A percentile compares a stretch with the other conserved stretches of the same genome.
These are phyloP conservation scores for Pleurotus salmoneostramineus DNA, from an alignment of 768 basidiomycete species.

Conservation along the genomic window DNA sequence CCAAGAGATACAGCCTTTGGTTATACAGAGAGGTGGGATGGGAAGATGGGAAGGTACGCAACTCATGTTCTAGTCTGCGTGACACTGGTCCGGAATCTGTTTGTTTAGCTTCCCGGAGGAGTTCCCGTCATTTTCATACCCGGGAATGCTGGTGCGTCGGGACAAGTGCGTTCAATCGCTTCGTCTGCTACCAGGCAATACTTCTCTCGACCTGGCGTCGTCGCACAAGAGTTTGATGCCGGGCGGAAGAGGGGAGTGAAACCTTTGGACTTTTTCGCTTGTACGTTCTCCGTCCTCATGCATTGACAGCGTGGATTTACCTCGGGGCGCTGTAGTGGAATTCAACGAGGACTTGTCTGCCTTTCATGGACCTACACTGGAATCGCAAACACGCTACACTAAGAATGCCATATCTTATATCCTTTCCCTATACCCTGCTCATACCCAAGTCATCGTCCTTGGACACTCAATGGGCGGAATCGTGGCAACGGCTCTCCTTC, in stretches of 20 bases:
- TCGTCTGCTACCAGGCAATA: constrained; percentile 85
- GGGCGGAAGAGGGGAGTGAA: constrained; percentile 30
- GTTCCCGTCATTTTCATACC: constrained; percentile 95
- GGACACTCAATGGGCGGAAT: constrained; percentile 99
- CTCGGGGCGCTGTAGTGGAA: constrained; percentile 55
- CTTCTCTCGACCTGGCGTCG: constrained; percentile 54
- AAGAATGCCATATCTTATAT: constrained; percentile 71
- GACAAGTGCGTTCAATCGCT: constrained; percentile 92
- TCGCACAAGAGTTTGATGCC: constrained; percentile 50
- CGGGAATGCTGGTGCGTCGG: constrained; percentile 94
- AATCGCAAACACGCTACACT: constrained; percentile 77
- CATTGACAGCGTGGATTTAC: neutral
- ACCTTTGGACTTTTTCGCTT: constrained; percentile 82
- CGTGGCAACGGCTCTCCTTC: constrained; percentile 78
- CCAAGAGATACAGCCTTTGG: constrained; percentile 77
- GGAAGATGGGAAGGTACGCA: constrained; percentile 60
- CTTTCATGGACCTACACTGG: constrained; percentile 86
- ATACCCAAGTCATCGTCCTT: constrained; percentile 69
- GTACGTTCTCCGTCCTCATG: constrained; percentile 34
- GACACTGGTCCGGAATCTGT: neutral
- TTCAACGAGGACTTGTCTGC: constrained; percentile 98
- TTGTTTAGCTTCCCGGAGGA: constrained; percentile 31
- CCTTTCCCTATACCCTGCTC: constrained; percentile 65
- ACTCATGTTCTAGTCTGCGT: neutral
- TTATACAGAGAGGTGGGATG: constrained; percentile 88